Base-by-base conservation (phyloP, 176 grass and related monocot species). In the Chrysopogon serrulatus region DNA sequence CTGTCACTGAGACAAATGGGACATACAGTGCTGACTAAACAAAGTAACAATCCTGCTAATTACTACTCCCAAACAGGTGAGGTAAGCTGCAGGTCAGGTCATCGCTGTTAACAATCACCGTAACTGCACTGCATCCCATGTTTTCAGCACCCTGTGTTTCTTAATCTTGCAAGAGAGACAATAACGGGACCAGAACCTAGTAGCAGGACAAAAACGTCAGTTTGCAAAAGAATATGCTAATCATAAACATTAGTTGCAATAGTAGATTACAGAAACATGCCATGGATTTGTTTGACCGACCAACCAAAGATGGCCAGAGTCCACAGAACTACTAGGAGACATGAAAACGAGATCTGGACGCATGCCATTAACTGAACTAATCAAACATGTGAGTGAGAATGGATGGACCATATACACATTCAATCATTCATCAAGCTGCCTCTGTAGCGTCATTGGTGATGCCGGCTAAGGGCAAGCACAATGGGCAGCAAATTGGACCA, bases 401-500 rank as follows among this genome's bases (percentile, higher is more conserved):
- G 23, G 26, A 83, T 79, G 79, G 80, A 65, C 66, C 18, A 69
- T 39, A 13, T 18, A 49, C 15, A 45, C 14, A n/a, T n/a, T 24
- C 16, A 31, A n/a, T 48, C 65, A n/a, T 26, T 41, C 77, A 54
- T 65, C 57, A 66, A 53, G 48, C 24, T 56, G 18, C 8, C 73
- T 62, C 59, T 31, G 34, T 23, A 71, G 59, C 17, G 47, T 21
- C 57, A 33, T 31, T 49, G 54, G 64, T 44, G 72, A 79, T 44
- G 72, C 27, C 11, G 8, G 7, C 65, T 60, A 68, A 43, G 6
- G 7, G 53, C 69, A 56, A 31, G 47, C 70, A n/a, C 45, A 19
- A 17, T 90, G 63, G 65, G 16, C 78, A 71, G 19, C 34, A 78
- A 49, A 21, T 8, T 78, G 78, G 83, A 86, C 83, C 88, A 86